These are phyloP conservation scores for Filobasidium floriforme DNA, from an alignment of 768 basidiomycete species.

Conservation along the genomic window DNA sequence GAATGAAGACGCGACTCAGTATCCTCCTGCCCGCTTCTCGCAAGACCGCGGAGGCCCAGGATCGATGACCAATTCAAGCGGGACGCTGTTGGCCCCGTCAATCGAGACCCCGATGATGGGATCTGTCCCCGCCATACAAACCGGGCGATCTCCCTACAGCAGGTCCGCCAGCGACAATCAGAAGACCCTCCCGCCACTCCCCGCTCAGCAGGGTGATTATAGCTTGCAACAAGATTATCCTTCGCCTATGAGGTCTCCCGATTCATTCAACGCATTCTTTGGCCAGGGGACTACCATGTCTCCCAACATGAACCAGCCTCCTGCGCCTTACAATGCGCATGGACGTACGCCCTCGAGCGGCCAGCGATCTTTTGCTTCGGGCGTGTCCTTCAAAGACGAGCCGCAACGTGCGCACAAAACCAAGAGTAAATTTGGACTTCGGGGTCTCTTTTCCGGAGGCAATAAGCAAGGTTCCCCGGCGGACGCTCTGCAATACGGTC, in stretches of 20 bases:
- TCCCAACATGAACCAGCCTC: background rate
- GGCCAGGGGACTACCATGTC: constrained; percentile 7
- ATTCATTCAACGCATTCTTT: constrained; percentile 11
- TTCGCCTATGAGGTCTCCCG: constrained; percentile 2
- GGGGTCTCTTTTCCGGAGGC: constrained; percentile 1
- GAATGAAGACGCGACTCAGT: constrained; percentile 9
- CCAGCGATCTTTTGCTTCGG: background rate
- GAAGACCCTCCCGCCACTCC: constrained; percentile 13
- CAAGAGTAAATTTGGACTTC: constrained; percentile 12
- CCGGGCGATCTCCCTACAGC: background rate
- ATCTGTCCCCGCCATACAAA: too few relatives aligned
- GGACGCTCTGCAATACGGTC: background rate
- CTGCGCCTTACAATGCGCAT: background rate
- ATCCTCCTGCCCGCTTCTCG: background rate
- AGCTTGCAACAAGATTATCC: background rate
- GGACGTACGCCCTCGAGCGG: constrained; percentile 10
- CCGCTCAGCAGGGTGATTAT: background rate
- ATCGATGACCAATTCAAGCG: constrained; percentile 12
- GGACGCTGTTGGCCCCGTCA: constrained; percentile 12
- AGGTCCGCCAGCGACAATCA: constrained; percentile 5
- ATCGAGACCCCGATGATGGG: constrained; percentile 9
- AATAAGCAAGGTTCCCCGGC: background rate
- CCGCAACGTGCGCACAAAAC: background rate
- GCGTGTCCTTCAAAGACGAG: background rate
- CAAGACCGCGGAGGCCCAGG: constrained; percentile 4